These are phyloP conservation scores for Malassezia equina DNA, from an alignment of 1,284 basidiomycete species.

Conservation along the genomic window DNA sequence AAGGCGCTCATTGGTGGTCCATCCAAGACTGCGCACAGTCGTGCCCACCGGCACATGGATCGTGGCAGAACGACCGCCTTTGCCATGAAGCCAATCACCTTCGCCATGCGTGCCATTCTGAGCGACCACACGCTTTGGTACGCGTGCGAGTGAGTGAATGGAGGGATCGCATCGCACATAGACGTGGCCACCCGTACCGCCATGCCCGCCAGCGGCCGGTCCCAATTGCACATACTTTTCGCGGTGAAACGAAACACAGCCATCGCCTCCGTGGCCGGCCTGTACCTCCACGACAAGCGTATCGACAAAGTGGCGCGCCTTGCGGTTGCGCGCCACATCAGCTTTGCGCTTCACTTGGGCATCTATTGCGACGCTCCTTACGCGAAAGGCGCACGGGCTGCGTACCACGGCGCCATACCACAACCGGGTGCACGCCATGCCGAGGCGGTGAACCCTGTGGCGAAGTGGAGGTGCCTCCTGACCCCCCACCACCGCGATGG, in stretches of 20 bases:
- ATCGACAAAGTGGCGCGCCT: constrained; percentile 41
- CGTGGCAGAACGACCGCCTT: constrained; percentile 26
- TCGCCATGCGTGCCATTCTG: constrained; percentile 38
- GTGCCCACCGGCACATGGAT: constrained; percentile 45
- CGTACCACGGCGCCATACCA: neutral
- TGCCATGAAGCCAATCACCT: constrained; percentile 37
- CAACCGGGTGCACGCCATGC: neutral
- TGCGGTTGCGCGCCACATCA: constrained; percentile 18
- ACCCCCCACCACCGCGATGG: constrained; percentile 52
- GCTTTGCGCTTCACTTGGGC: constrained; percentile 4
- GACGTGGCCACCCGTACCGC: constrained; percentile 38
- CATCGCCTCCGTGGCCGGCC: constrained; percentile 43
- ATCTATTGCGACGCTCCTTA: neutral
- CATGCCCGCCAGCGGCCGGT: constrained; percentile 43
- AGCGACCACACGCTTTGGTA: constrained; percentile 26
- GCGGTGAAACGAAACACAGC: constrained; percentile 43
- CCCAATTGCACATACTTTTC: constrained; percentile 46
- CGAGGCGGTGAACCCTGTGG: neutral
- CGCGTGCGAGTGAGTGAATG: constrained; percentile 33
- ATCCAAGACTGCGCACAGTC: constrained; percentile 29
- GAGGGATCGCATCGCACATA: constrained; percentile 32
- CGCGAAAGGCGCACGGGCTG: neutral
- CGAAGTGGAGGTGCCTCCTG: neutral
- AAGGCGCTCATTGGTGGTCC: constrained; percentile 22
- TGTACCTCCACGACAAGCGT: constrained; percentile 27